phyloP scores from a whole-genome alignment of 2,329 filamentous ascomycete genomes.

The Penicillium sp. region DNA sequence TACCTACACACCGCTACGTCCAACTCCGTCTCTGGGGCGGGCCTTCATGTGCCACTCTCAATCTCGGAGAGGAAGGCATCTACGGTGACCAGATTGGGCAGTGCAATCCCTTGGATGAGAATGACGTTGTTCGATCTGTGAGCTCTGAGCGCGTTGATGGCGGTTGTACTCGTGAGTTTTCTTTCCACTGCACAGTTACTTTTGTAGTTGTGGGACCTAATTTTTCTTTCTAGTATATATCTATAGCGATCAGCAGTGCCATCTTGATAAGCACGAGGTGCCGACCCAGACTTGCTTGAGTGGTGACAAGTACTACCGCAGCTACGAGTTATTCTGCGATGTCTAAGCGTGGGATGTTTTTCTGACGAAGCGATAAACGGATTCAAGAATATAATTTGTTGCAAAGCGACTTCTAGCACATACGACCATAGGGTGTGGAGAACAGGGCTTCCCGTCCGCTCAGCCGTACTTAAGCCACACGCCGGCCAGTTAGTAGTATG shows the following conservation, averaged over 20 bases:
- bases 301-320: not conserved
- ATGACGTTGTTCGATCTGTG: slow-evolving; percentile 9
- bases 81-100: slow-evolving; percentile 7
- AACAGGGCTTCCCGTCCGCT: no score
- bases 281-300: not conserved
- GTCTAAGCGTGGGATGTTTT: not conserved
- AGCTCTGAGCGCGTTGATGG: slow-evolving; percentile 6
- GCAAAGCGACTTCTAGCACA: no score
- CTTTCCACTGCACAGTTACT: not conserved
- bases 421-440: no score
- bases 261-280: not conserved
- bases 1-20: slow-evolving; percentile 5
- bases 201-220: not conserved
- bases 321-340: slow-evolving; percentile 6
- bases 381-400: no score
- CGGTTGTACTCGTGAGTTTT: not conserved
- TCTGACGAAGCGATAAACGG: no score
- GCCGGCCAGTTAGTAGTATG: no score
- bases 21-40: slow-evolving; percentile 14
- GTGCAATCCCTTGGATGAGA: slow-evolving; percentile 5
- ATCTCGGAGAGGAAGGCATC: slow-evolving; percentile 9
- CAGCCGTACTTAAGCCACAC: no score
- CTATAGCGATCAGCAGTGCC: slow-evolving; percentile 5
- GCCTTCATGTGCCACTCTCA: not conserved
- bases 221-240: not conserved